phyloP scores from a whole-genome alignment of 2,329 filamentous ascomycete genomes.

The Colletotrichum viniferum region DNA sequence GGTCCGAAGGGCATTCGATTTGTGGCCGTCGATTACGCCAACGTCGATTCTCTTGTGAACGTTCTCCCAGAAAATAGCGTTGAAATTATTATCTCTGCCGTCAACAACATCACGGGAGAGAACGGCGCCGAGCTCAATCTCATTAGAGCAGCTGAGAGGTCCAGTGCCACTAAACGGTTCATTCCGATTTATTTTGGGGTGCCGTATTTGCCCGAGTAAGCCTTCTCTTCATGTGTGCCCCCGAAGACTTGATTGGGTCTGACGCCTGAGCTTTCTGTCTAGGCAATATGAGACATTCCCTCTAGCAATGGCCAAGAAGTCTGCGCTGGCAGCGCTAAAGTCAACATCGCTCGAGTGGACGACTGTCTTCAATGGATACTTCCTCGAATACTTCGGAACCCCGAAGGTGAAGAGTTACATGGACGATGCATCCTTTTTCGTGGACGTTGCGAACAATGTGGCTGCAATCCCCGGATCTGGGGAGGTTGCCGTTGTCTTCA shows the following conservation, averaged over 20 bases:
- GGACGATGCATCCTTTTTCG: conserved; percentile 38
- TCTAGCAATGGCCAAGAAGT: not conserved
- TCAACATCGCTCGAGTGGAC: conserved; percentile 40
- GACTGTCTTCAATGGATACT: conserved; percentile 41
- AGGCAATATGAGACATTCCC: not conserved
- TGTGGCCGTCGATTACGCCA: conserved; percentile 30
- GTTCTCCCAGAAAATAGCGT: conserved; percentile 38
- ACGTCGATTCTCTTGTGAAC: conserved; percentile 22
- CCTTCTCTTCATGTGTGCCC: not conserved
- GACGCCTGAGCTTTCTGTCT: rapidly evolving
- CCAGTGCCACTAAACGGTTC: conserved; percentile 41
- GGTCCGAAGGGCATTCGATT: conserved; percentile 25
- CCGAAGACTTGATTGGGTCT: not conserved
- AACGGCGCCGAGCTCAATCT: conserved; percentile 39
- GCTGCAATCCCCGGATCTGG: conserved; percentile 57
- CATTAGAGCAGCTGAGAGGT: conserved; percentile 44
- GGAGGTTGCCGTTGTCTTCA: conserved; percentile 46
- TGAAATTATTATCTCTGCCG: conserved; percentile 47
- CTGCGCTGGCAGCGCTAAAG: conserved; percentile 26
- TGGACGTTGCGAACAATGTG: conserved; percentile 46
- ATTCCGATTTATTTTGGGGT: conserved; percentile 47
- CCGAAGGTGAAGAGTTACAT: conserved; percentile 42
- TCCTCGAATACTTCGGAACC: conserved; percentile 49
- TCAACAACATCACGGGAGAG: conserved; percentile 29
- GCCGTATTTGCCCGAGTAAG: conserved; percentile 33